These are phyloP conservation scores for Cladosporium sphaerospermum DNA, from an alignment of 2,329 filamentous ascomycete genomes.

Conservation along the genomic window DNA sequence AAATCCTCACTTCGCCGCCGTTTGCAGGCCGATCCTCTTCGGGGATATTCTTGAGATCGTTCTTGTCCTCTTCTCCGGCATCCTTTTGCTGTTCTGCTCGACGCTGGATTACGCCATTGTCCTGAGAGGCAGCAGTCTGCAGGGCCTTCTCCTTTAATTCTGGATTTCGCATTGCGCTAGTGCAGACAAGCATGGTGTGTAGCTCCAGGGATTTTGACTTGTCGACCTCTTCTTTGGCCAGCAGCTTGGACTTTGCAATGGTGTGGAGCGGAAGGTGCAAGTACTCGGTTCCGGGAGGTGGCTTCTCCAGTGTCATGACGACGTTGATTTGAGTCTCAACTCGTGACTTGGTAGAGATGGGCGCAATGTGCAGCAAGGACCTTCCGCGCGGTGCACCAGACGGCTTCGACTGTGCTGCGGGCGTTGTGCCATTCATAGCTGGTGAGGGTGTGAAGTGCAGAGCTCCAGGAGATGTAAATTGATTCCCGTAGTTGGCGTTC, in stretches of 20 bases:
- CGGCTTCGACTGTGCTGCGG: conserved; percentile 14
- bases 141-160: conserved; percentile 63
- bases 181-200: conserved; percentile 78
- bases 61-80: conserved; percentile 36
- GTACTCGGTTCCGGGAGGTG: conserved; percentile 70
- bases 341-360: conserved; percentile 61
- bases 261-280: conserved; percentile 83
- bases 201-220: conserved; percentile 72
- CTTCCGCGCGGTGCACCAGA: conserved; percentile 16
- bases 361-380: conserved; percentile 31
- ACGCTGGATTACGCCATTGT: conserved; percentile 35
- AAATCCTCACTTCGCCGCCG: conserved; percentile 91
- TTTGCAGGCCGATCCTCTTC: conserved; percentile 70
- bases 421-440: conserved; percentile 25
- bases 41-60: conserved; percentile 45
- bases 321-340: conserved; percentile 96
- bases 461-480: conserved; percentile 28
- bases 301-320: conserved; percentile 67
- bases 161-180: conserved; percentile 77
- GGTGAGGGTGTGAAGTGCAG: conserved; percentile 32
- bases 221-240: conserved; percentile 65
- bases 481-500: conserved; percentile 21
- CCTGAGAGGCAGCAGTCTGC: conserved; percentile 47
- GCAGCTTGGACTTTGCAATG: conserved; percentile 88
- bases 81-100: conserved; percentile 37